These are phyloP conservation scores for Dactylorhiza incarnata DNA, from an alignment of 106 monocot genomes.

Conservation along the genomic window DNA sequence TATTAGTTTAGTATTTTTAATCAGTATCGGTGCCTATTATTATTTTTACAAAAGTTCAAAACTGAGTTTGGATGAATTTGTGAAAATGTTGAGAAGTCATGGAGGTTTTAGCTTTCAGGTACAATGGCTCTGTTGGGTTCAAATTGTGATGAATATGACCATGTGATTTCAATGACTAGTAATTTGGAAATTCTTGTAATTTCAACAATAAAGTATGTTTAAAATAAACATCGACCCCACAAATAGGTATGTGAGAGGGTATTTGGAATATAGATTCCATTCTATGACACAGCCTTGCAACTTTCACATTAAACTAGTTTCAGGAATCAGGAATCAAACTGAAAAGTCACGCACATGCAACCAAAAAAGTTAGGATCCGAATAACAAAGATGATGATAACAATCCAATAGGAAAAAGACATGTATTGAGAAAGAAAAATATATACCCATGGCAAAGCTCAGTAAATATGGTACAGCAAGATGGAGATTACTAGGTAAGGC, in stretches of 20 bases:
- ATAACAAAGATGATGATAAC: background rate
- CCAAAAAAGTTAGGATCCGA: background rate
- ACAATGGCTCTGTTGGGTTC: background rate
- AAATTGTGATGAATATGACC: background rate
- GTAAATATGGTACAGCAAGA: conserved; percentile 52
- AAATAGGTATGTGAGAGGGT: background rate
- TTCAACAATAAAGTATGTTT: background rate
- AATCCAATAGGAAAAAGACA: background rate
- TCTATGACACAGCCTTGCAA: background rate
- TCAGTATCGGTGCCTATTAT: too few species aligned
- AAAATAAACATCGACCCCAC: background rate
- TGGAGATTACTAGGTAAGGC: conserved; percentile 54
- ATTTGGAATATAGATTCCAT: background rate
- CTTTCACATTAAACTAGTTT: background rate
- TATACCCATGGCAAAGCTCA: conserved; percentile 73
- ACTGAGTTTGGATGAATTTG: too few species aligned
- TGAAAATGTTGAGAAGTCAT: too few species aligned
- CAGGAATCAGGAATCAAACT: background rate
- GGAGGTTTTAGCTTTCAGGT: too few species aligned
- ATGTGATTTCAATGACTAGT: background rate
- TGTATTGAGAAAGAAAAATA: background rate
- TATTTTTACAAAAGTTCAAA: too few species aligned
- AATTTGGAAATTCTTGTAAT: background rate
- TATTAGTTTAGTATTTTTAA: too few species aligned
- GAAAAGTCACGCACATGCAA: background rate